Percentiles rank a stretch among this genome's conserved stretches.
Evolutionary conservation across 148 eudicot genomes (phyloP).

Genomic region (Fagopyrum tataricum): DNA sequence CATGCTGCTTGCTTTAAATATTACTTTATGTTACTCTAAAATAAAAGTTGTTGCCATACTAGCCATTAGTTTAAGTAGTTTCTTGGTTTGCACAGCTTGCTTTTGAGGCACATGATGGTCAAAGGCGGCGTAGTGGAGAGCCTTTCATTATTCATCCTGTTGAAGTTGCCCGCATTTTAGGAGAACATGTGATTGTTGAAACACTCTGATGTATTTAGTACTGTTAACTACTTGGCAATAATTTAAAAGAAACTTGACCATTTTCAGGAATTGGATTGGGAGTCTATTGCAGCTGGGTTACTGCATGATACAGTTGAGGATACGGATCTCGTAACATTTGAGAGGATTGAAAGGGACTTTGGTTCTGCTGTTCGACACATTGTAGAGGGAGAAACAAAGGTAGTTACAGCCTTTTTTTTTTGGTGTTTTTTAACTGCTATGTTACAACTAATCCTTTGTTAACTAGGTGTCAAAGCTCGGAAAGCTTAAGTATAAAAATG

Average conservation of each 20-base stretch:
- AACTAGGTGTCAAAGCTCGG: conserved; percentile 92
- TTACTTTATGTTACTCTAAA: background rate
- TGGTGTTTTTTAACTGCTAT: conserved; percentile 12
- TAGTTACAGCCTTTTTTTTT: conserved; percentile 17
- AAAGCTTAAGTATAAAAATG: conserved; percentile 70
- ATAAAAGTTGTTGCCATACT: background rate
- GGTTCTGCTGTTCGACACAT: conserved; percentile 85
- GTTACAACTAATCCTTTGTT: conserved; percentile 9
- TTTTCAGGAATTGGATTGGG: conserved; percentile 96
- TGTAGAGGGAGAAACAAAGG: conserved; percentile 99
- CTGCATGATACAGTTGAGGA: conserved; percentile 99
- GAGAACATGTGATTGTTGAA: conserved; percentile 74
- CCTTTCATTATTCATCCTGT: conserved; percentile 95
- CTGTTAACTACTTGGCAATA: background rate
- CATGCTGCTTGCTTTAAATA: conserved; percentile 21
- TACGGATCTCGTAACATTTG: conserved; percentile 87
- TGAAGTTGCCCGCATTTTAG: conserved; percentile 96
- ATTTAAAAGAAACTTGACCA: conserved; percentile 3
- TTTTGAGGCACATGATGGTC: conserved; percentile 95
- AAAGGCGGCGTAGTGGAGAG: conserved; percentile 96
- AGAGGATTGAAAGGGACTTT: conserved; percentile 71
- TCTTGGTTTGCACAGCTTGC: conserved; percentile 62
- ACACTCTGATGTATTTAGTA: background rate
- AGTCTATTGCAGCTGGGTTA: conserved; percentile 95
- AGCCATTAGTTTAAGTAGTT: conserved; percentile 1